Percentiles rank a stretch among this genome's conserved stretches.
Conservation (phyloP, 108 stramenopile genomes). For the Skeletonema tropicum region DNA sequence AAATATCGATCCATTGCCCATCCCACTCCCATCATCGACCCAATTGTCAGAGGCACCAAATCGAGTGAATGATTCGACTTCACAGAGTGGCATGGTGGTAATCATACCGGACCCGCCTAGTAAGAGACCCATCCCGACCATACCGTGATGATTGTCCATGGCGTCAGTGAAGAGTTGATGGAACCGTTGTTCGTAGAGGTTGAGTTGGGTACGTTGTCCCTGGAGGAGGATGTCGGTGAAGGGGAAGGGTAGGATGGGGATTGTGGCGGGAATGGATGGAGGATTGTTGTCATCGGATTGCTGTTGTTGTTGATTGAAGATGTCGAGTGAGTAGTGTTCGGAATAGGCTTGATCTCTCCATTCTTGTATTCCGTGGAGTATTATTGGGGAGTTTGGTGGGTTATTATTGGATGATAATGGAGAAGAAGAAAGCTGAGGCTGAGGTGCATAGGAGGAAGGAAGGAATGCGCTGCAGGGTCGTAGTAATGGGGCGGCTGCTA, state of each 20-base stretch:
- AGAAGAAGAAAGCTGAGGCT: no score
- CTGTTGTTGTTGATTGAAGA: conserved; percentile 9
- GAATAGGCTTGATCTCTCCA: conserved; percentile 43
- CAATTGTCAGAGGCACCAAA: conserved; percentile 19
- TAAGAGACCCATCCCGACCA: conserved; percentile 81
- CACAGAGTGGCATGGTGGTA: conserved; percentile 75
- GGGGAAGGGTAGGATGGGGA: conserved; percentile 82
- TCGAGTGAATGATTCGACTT: conserved; percentile 72
- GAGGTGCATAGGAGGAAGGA: no score
- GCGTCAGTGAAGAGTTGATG: conserved; percentile 67
- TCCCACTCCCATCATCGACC: conserved; percentile 50
- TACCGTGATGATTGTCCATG: conserved; percentile 65
- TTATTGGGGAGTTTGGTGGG: no score
- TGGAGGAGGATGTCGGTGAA: conserved; percentile 70
- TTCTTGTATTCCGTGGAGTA: conserved; percentile 20
- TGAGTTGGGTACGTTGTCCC: conserved; percentile 76
- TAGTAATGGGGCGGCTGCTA: no score
- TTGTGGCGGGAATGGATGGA: conserved; percentile 1
- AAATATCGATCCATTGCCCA: conserved; percentile 69
- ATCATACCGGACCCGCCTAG: conserved; percentile 58
- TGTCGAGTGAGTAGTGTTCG: conserved; percentile 30
- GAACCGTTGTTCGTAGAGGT: conserved; percentile 84
- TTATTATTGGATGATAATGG: no score
- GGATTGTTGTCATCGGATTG: neutral
- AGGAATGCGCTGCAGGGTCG: no score